Evolutionary conservation across 495 filamentous ascomycete genomes (phyloP).

Genomic region (Penicillium crystallinum): DNA sequence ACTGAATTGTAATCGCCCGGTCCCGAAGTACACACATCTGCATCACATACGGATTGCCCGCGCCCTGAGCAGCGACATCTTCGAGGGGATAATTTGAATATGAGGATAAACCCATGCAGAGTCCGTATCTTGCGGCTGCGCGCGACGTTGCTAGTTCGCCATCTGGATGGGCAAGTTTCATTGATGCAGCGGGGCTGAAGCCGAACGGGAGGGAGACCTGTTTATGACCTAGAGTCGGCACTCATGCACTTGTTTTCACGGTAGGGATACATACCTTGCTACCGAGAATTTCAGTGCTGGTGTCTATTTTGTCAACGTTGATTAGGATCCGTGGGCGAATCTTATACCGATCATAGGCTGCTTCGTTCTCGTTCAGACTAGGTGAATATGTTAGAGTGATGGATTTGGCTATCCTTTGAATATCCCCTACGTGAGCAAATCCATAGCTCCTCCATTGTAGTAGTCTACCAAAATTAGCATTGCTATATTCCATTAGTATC

Average conservation of each 20-base stretch:
- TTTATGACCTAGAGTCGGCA: slow-evolving; percentile 5
- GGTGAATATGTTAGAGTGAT: neutral
- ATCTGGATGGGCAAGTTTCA: slow-evolving; percentile 79
- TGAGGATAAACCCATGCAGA: slow-evolving; percentile 52
- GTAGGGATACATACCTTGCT: slow-evolving; percentile 12
- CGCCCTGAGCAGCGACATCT: slow-evolving; percentile 41
- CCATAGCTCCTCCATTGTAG: slow-evolving; percentile 47
- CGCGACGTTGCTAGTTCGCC: slow-evolving; percentile 77
- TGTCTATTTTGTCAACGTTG: slow-evolving; percentile 49
- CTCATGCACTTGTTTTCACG: neutral
- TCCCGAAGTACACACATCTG: slow-evolving; percentile 97
- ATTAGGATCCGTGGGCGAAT: slow-evolving; percentile 51
- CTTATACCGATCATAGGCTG: slow-evolving; percentile 49
- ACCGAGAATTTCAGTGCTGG: slow-evolving; percentile 43
- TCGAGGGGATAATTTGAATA: slow-evolving; percentile 49
- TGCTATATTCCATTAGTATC: no score
- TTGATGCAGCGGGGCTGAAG: slow-evolving; percentile 79
- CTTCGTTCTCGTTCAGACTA: slow-evolving; percentile 46
- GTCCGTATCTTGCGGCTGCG: slow-evolving; percentile 70
- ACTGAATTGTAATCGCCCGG: slow-evolving; percentile 74
- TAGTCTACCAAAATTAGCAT: slow-evolving; percentile 33
- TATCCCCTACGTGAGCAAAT: slow-evolving; percentile 29
- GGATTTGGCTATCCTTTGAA: neutral
- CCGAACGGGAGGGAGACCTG: slow-evolving; percentile 74
- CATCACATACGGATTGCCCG: slow-evolving; percentile 42